Evolutionary conservation across 1,139 yeast species (phyloP).

Genomic region (Chernovozyma aurita): DNA sequence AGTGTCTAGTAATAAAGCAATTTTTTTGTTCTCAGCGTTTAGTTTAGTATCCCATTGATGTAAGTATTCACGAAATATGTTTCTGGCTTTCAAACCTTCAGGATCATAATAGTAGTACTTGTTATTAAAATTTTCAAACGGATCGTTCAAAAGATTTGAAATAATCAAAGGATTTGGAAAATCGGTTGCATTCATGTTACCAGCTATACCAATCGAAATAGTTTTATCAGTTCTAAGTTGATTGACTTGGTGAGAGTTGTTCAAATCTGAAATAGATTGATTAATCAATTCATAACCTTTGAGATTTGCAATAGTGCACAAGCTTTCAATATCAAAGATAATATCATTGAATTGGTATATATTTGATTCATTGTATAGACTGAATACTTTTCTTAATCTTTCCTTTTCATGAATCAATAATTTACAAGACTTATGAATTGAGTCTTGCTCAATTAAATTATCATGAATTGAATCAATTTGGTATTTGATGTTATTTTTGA

Average conservation of each 20-base stretch:
- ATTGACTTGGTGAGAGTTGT: slow-evolving; percentile 2
- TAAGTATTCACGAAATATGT: slow-evolving; percentile 10
- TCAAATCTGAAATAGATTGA: neutral
- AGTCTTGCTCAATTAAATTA: slow-evolving; percentile 9
- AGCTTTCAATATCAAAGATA: slow-evolving; percentile 14
- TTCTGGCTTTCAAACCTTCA: slow-evolving; percentile 12
- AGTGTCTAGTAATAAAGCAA: slow-evolving; percentile 12
- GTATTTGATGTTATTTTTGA: slow-evolving; percentile 8
- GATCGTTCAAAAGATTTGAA: slow-evolving; percentile 9
- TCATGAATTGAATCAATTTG: slow-evolving; percentile 9
- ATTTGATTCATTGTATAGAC: slow-evolving; percentile 10
- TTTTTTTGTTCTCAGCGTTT: slow-evolving; percentile 7
- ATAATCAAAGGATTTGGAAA: slow-evolving; percentile 16
- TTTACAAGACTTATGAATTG: slow-evolving; percentile 8
- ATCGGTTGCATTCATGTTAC: slow-evolving; percentile 15
- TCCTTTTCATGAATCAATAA: slow-evolving; percentile 13
- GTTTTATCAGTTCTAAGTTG: slow-evolving; percentile 5
- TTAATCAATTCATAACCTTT: neutral
- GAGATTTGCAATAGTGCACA: slow-evolving; percentile 10
- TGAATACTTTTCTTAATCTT: slow-evolving; percentile 11
- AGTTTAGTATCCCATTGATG: slow-evolving; percentile 11
- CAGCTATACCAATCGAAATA: slow-evolving; percentile 16
- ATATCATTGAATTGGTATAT: slow-evolving; percentile 17
- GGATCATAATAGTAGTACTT: slow-evolving; percentile 10
- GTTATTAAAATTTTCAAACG: slow-evolving; percentile 4